These are phyloP conservation scores for Hyphopichia fennica DNA, from an alignment of 1,139 yeast genomes.

Conservation along the genomic window DNA sequence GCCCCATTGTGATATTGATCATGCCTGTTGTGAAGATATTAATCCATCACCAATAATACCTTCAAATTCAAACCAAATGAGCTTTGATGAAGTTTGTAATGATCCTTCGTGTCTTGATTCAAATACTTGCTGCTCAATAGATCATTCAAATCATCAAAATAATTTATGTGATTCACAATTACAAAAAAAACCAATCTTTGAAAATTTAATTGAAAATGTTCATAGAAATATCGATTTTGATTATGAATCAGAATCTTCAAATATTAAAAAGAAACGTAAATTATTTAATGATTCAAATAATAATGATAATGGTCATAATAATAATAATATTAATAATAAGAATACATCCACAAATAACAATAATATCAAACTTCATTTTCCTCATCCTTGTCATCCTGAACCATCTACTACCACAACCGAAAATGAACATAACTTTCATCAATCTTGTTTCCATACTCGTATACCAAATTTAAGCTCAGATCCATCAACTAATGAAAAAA, in stretches of 20 bases:
- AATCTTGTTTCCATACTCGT: slow-evolving; percentile 48
- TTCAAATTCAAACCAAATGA: slow-evolving; percentile 2
- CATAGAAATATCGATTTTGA: slow-evolving; percentile 21
- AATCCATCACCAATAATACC: background rate
- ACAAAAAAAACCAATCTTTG: slow-evolving; percentile 29
- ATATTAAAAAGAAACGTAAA: background rate
- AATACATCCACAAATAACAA: too few relatives aligned
- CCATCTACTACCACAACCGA: background rate
- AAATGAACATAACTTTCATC: slow-evolving; percentile 34
- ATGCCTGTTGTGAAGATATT: slow-evolving; percentile 18
- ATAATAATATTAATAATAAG: too few relatives aligned
- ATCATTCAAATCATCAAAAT: slow-evolving; percentile 17
- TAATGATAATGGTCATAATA: too few relatives aligned
- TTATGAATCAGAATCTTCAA: background rate
- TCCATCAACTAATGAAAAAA: slow-evolving; percentile 10
- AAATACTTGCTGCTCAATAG: slow-evolving; percentile 5
- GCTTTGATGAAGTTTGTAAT: slow-evolving; percentile 13
- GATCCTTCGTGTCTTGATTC: slow-evolving; percentile 10
- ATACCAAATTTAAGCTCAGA: slow-evolving; percentile 27
- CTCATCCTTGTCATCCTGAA: slow-evolving; percentile 39
- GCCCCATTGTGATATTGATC: slow-evolving; percentile 8
- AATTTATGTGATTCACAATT: slow-evolving; percentile 30
- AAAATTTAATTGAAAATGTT: slow-evolving; percentile 35
- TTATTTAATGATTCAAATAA: too few relatives aligned
- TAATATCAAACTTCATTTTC: slow-evolving; percentile 27